phyloP scores from a whole-genome alignment of 2,329 filamentous ascomycete genomes.

The Neodidymelliopsis sp. region DNA sequence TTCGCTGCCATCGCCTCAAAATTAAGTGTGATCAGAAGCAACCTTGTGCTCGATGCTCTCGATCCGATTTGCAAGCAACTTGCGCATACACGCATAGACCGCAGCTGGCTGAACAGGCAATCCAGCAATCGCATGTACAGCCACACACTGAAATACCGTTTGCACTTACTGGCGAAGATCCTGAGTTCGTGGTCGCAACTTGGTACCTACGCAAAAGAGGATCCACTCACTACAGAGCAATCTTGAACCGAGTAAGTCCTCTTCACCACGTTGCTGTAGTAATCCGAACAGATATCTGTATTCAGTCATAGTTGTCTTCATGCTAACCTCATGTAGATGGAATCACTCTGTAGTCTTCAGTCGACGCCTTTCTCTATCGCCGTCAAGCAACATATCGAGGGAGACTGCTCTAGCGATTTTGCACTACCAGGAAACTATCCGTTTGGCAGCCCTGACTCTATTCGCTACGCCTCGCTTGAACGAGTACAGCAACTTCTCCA shows the following conservation, averaged over 20 bases:
- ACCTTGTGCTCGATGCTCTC: conserved; percentile 28
- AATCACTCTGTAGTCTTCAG: conserved; percentile 19
- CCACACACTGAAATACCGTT: conserved; percentile 6
- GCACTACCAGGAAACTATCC: conserved; percentile 32
- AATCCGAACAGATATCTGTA: background rate
- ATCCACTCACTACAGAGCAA: conserved; percentile 24
- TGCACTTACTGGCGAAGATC: conserved; percentile 19
- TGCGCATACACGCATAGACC: conserved; percentile 27
- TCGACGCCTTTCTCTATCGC: conserved; percentile 19
- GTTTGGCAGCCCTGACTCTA: conserved; percentile 23
- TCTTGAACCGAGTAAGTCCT: conserved; percentile 24
- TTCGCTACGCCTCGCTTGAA: conserved; percentile 21
- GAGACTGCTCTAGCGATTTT: conserved; percentile 25
- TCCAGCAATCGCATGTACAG: background rate
- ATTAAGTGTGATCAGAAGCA: conserved; percentile 30
- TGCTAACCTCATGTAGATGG: conserved; percentile 16
- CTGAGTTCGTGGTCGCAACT: conserved; percentile 24
- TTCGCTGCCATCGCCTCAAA: conserved; percentile 33
- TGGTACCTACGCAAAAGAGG: conserved; percentile 31
- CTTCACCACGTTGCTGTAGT: no score
- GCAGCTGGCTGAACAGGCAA: background rate
- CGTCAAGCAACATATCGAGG: conserved; percentile 21
- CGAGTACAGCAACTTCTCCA: conserved; percentile 19
- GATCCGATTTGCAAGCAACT: conserved; percentile 16
- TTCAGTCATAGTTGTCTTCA: background rate